Evolutionary conservation across 306 rosid species (phyloP).

Genomic region (Vicia villosa): DNA sequence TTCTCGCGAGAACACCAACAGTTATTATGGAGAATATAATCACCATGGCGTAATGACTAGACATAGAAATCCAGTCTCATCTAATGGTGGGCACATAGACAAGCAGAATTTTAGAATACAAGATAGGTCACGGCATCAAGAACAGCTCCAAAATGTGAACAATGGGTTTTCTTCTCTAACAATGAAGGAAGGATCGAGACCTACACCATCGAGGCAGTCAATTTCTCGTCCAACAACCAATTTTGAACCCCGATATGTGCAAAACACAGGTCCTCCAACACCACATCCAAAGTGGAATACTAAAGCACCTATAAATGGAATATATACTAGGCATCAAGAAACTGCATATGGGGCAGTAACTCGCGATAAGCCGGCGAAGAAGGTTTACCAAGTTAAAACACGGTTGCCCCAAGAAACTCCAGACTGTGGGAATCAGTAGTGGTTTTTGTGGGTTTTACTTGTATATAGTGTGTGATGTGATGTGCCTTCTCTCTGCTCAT

Average conservation of each 20-base stretch:
- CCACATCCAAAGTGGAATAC: constrained; percentile 71
- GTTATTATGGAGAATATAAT: constrained; percentile 51
- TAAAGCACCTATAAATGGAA: constrained; percentile 47
- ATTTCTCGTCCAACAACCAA: constrained; percentile 52
- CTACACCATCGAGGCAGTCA: constrained; percentile 44
- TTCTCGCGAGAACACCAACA: constrained; percentile 56
- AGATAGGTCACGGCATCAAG: constrained; percentile 53
- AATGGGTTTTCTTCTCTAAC: constrained; percentile 53
- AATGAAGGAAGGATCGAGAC: constrained; percentile 49
- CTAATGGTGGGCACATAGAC: constrained; percentile 59
- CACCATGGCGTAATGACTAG: constrained; percentile 53
- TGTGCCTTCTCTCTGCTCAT: constrained; percentile 22
- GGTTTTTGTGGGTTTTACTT: constrained; percentile 34
- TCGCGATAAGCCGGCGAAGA: constrained; percentile 55
- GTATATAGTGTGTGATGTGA: constrained; percentile 28
- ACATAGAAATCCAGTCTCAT: constrained; percentile 40
- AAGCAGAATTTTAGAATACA: constrained; percentile 57
- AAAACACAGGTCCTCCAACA: constrained; percentile 50
- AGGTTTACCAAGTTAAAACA: constrained; percentile 63
- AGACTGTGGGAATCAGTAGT: constrained; percentile 43
- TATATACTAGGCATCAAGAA: constrained; percentile 55
- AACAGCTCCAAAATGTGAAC: constrained; percentile 51
- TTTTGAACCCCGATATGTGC: constrained; percentile 39
- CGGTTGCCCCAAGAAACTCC: constrained; percentile 45
- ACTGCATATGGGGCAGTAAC: constrained; percentile 39